A percentile compares a stretch with the other conserved stretches of the same genome.
Evolutionary conservation across 2,329 filamentous ascomycete species (phyloP).

Genomic region (Ophiostoma ips): DNA sequence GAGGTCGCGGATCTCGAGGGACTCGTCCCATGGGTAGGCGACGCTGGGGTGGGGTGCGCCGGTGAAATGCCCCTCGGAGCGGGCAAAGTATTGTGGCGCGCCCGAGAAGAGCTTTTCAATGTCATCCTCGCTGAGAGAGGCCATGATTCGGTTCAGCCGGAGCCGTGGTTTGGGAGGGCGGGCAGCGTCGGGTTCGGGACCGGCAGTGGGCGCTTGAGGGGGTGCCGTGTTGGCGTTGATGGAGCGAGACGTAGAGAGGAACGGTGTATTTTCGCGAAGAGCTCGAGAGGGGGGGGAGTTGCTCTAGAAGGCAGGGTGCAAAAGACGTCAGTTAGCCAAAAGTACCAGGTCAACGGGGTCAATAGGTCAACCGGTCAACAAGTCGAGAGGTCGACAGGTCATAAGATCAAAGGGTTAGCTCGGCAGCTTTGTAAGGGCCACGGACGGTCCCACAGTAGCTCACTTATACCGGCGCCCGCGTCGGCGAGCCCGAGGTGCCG

Average conservation of each 20-base stretch:
- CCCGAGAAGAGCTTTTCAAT: slow-evolving; percentile 60
- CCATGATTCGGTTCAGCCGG: slow-evolving; percentile 44
- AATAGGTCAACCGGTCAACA: neutral
- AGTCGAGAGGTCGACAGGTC: neutral
- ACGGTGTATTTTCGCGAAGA: neutral
- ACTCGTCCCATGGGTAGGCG: slow-evolving; percentile 53
- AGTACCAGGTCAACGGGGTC: neutral
- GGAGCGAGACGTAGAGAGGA: slow-evolving; percentile 6
- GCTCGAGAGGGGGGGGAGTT: neutral
- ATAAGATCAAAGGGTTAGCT: neutral
- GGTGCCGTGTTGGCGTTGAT: slow-evolving; percentile 42
- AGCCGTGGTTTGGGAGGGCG: slow-evolving; percentile 24
- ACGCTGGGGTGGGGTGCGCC: slow-evolving; percentile 48
- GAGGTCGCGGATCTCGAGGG: slow-evolving; percentile 46
- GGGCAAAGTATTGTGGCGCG: slow-evolving; percentile 58
- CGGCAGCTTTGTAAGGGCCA: slow-evolving; percentile 7
- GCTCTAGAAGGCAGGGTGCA: neutral
- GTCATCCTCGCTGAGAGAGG: slow-evolving; percentile 42
- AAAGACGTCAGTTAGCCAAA: neutral
- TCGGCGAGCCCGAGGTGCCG: neutral
- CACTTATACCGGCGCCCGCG: neutral
- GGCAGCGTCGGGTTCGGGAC: neutral
- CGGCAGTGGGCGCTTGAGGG: slow-evolving; percentile 34
- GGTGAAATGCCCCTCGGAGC: slow-evolving; percentile 43
- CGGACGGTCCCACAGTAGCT: slow-evolving; percentile 1